These are phyloP conservation scores for Suillus bovinus DNA, from an alignment of 768 basidiomycete genomes.

Conservation along the genomic window DNA sequence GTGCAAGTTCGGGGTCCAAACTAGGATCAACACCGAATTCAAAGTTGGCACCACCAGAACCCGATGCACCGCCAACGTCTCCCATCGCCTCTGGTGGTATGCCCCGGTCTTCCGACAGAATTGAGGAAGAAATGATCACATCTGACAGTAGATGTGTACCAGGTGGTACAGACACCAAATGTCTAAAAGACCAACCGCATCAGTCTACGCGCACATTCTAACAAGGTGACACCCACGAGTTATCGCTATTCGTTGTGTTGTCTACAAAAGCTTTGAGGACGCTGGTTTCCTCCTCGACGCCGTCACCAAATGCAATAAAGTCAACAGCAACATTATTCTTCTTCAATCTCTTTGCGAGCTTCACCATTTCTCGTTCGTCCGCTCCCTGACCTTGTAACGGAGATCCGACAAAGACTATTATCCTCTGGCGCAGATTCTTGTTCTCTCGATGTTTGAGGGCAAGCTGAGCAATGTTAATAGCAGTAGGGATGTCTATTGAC, in stretches of 20 bases:
- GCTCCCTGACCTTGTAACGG: constrained; percentile 73
- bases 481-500: constrained; percentile 82
- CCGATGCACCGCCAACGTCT: constrained; percentile 46
- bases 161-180: constrained; percentile 77
- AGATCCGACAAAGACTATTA: constrained; percentile 92
- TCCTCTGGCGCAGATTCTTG: constrained; percentile 96
- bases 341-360: constrained; percentile 95
- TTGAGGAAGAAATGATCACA: constrained; percentile 72
- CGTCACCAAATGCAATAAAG: constrained; percentile 88
- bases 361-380: constrained; percentile 79
- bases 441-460: constrained; percentile 97
- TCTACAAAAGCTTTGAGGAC: constrained; percentile 84
- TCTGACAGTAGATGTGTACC: constrained; percentile 85
- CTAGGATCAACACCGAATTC: constrained; percentile 95
- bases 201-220: constrained; percentile 1
- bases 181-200: constrained; percentile 44
- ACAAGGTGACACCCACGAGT: constrained; percentile 61
- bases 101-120: constrained; percentile 79
- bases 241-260: constrained; percentile 76
- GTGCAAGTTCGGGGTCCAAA: constrained; percentile 94
- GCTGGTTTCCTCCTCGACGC: constrained; percentile 72
- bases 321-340: constrained; percentile 99
- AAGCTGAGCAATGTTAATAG: constrained; percentile 91
- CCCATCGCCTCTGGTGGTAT: constrained; percentile 64
- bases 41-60: constrained; percentile 56